Evolutionary conservation across 2,329 filamentous ascomycete genomes (phyloP), one percentile per base, ranked within the genome.

Genomic region (Pleurostoma richardsiae): DNA sequence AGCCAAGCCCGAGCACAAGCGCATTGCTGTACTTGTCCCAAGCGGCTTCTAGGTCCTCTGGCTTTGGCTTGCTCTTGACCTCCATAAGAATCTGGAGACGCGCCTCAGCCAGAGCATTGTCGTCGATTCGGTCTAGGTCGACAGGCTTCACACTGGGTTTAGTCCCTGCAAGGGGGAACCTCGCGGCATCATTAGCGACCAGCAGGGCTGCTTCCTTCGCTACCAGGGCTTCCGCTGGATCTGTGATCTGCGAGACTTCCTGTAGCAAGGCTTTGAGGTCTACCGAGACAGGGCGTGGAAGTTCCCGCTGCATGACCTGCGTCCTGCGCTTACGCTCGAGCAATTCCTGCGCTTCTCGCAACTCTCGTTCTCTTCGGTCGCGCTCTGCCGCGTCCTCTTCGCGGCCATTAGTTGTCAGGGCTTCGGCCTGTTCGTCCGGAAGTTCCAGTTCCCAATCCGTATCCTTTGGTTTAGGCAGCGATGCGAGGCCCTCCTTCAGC

Each of bases 381-480:
- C 88, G 81, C 54, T 91, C 83, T 11, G 88, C 90, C 0, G 75
- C 71, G 52, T 79, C 76, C 56, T 80, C 77, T 50, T 80, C 79
- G n/a, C 77, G 60, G 27, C 47, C 40, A 6, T 50, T 33, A 4
- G 41, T 43, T 44, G 83, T 75, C 40, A 76, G 71, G 19, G 64
- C 65, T 55, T 94, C 88, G 51, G 79, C 72, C 52, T 86, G 77
- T 53, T 96, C 90, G 39, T 95, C 90, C 0, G 92, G 92, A 31
- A 95, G 71, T 62, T 96, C 92, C 41, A 97, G 81, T 56, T 97
- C 94, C 86, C 89, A 97, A 54, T 96, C 91, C 0, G 83, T 86
- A 60, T 96, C 90, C 60, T 95, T 96, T 1, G 94, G 94, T 60
- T 88, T 95, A 1, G 94, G 94, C 11, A 99, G 75, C 27, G 88